phyloP scores from a whole-genome alignment of 345 rosid genomes.

The Streptanthus diversifolius region DNA sequence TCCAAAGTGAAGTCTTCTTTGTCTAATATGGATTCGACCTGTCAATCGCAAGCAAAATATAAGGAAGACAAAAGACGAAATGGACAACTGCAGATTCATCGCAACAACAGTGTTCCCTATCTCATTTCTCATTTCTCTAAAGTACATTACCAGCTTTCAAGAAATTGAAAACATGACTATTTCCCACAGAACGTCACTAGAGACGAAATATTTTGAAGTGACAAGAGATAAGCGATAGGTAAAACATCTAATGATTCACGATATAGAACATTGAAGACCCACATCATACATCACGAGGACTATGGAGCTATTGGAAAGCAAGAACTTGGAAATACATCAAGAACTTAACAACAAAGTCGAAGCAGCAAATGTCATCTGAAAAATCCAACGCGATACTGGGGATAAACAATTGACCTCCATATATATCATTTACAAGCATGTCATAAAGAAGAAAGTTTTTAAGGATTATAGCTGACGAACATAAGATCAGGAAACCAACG shows the following conservation, averaged over 20 bases:
- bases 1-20: slow-evolving; percentile 92
- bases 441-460: neutral
- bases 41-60: slow-evolving; percentile 13
- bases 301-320: neutral
- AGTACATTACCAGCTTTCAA: slow-evolving; percentile 1
- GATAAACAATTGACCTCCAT: neutral
- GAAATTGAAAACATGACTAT: neutral
- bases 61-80: neutral
- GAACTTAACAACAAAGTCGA: neutral
- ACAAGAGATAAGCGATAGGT: too few relatives aligned
- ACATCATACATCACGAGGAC: neutral
- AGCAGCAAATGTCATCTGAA: neutral
- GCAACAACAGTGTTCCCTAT: neutral
- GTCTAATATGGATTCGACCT: slow-evolving; percentile 92
- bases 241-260: too few relatives aligned
- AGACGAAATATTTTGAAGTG: too few relatives aligned
- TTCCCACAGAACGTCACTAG: neutral
- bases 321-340: neutral
- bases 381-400: neutral
- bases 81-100: neutral
- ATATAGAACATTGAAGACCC: neutral
- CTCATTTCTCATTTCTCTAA: neutral
- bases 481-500: neutral
- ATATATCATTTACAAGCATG: neutral
- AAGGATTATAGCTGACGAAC: neutral